Conservation (phyloP, 495 filamentous ascomycete species). For the Pseudoneurospora amorphoporcata region DNA sequence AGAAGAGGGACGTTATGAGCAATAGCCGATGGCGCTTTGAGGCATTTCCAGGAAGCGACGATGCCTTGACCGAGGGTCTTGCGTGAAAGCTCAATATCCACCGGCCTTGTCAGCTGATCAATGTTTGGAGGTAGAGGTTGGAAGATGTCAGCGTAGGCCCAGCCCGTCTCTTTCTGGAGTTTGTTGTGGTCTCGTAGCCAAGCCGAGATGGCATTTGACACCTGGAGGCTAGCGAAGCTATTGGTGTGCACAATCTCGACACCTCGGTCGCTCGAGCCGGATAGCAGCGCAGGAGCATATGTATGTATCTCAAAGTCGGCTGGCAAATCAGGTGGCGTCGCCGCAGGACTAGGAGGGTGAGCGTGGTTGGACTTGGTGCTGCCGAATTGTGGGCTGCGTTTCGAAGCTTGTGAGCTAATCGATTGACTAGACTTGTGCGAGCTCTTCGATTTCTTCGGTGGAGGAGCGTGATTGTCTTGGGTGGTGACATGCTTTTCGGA, state of each 20-base stretch:
- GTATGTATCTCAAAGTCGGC: slow-evolving; percentile 46
- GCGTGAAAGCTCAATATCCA: slow-evolving; percentile 35
- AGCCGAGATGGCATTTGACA: slow-evolving; percentile 54
- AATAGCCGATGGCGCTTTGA: slow-evolving; percentile 50
- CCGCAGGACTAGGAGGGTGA: slow-evolving; percentile 44
- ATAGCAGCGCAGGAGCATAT: slow-evolving; percentile 63
- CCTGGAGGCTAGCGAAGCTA: slow-evolving; percentile 54
- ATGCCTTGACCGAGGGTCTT: slow-evolving; percentile 32
- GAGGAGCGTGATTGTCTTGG: slow-evolving; percentile 25
- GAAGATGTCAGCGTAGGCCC: slow-evolving; percentile 41
- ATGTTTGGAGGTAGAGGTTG: slow-evolving; percentile 28
- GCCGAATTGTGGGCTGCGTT: slow-evolving; percentile 44
- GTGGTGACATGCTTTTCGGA: slow-evolving; percentile 24
- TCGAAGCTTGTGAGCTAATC: slow-evolving; percentile 46
- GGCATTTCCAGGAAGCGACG: slow-evolving; percentile 54
- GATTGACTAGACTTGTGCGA: slow-evolving; percentile 65
- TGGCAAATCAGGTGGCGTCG: slow-evolving; percentile 45
- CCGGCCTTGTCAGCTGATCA: slow-evolving; percentile 20
- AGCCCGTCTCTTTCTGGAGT: slow-evolving; percentile 34
- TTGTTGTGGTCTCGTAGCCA: slow-evolving; percentile 61
- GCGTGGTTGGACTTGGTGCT: slow-evolving; percentile 27
- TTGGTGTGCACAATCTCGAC: slow-evolving; percentile 50
- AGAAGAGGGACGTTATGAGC: slow-evolving; percentile 62
- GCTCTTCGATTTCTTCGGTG: slow-evolving; percentile 64
- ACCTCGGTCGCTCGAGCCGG: slow-evolving; percentile 55